Base-by-base conservation (phyloP, 169 alveolate genomes). In the Toxoplasma gondii region DNA sequence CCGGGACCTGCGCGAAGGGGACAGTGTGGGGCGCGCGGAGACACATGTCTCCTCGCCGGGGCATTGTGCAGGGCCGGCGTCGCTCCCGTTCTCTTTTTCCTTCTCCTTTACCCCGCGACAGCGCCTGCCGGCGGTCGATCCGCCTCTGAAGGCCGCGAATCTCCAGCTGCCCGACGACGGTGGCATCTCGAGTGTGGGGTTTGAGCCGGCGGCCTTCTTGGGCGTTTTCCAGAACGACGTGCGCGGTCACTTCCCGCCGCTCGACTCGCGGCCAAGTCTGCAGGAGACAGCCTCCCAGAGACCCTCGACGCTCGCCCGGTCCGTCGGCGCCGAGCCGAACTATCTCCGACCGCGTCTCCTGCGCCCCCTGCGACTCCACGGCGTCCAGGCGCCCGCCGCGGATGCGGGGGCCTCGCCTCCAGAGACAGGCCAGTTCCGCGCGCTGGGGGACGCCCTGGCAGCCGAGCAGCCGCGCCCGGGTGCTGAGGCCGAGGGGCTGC, bases 321-420 rank as follows among this genome's bases (percentile, higher is more conserved):
- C 74, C 74, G 74, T 64, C n/a, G 74, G 74, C 74, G 7, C 74
- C n/a, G 74, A 16, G n/a, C 74, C 74, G 22, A 64, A 1, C 34
- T 64, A 22, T 31, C 74, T 64, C 34, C 74, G 74, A 64, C 74
- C 74, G 74, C 74, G 74, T 64, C 74, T 64, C 74, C 74, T 64
- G 34, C 74, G 74, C 74, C 74, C 74, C 34, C 74, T 64, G 5
- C 29, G 7, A 31, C 74, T 31, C 34, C 74, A 16, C 7, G 74
- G 74, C 7, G 74, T 31, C 74, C 74, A 64, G 22, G 7, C 74
- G 74, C 7, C 74, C 29, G 74, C 7, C 29, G n/a, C n/a, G 74
- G 74, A 19, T 7, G 74, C 74, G 74, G 74, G 24, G n/a, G 29
- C 34, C 34, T 1, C n/a, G 74, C 74, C 74, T 64, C 74, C 74